Conservation (phyloP, 2,329 filamentous ascomycete genomes). For the Didymella arachidicola region DNA sequence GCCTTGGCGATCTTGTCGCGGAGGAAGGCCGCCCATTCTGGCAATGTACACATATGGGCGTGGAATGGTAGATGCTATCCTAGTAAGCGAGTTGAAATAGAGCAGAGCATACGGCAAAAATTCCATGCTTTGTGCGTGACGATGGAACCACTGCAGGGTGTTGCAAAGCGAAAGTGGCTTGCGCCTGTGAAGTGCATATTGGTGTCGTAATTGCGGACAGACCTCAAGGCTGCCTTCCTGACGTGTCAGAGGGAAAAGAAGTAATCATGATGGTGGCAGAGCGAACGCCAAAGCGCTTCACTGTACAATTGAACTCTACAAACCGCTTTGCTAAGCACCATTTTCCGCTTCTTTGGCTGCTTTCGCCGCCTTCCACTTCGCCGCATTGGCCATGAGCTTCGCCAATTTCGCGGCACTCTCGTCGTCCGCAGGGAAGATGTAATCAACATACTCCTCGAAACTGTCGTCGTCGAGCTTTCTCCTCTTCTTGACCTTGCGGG, state of each 20-base stretch:
- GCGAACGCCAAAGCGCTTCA: not conserved
- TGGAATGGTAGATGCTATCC: no score
- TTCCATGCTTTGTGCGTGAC: no score
- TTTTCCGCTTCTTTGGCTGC: constrained; percentile 26
- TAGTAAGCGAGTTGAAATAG: no score
- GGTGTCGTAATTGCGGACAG: no score
- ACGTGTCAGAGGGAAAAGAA: not conserved
- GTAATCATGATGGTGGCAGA: not conserved
- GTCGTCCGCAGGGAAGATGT: constrained; percentile 95
- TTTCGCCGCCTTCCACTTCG: constrained; percentile 79
- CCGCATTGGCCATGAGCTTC: constrained; percentile 83
- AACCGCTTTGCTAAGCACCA: not conserved
- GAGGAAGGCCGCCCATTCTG: no score
- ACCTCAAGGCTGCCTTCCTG: no score
- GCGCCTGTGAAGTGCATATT: no score
- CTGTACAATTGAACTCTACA: not conserved
- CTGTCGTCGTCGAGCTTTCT: constrained; percentile 90
- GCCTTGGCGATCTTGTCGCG: no score
- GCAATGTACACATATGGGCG: no score
- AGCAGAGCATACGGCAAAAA: no score
- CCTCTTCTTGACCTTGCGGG: constrained; percentile 88
- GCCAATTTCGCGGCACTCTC: constrained; percentile 83
- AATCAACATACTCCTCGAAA: constrained; percentile 97
- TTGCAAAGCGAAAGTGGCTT: no score
- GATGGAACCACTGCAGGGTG: no score